A percentile compares a stretch with the other conserved stretches of the same genome.
These are phyloP conservation scores for Calendula officinalis DNA, from an alignment of 129 eudicot species.

Conservation along the genomic window DNA sequence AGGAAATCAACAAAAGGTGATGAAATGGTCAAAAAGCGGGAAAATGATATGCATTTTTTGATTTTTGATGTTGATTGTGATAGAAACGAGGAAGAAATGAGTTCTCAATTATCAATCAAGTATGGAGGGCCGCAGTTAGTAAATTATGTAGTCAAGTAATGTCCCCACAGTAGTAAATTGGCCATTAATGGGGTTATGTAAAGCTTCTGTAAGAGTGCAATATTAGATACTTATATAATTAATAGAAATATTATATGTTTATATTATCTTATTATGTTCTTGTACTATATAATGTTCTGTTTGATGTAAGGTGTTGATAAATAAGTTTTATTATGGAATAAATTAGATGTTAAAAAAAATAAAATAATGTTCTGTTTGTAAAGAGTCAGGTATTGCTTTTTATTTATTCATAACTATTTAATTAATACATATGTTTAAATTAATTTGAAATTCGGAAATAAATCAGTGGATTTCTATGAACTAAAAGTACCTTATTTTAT, in stretches of 20 bases:
- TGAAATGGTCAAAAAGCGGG: conserved; percentile 27
- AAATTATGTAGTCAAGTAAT: conserved; percentile 15
- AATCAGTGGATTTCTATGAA: too few species aligned
- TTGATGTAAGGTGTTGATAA: too few species aligned
- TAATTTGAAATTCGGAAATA: too few species aligned
- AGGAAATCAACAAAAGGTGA: conserved; percentile 16
- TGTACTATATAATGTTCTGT: not conserved
- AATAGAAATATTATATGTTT: not conserved
- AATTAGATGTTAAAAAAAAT: too few species aligned
- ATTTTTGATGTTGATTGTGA: conserved; percentile 42
- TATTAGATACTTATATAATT: not conserved
- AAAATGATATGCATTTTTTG: conserved; percentile 23
- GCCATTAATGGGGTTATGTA: conserved; percentile 32
- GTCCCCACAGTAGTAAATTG: conserved; percentile 17
- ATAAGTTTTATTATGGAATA: too few species aligned
- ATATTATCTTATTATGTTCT: not conserved
- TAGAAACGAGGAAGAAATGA: conserved; percentile 31
- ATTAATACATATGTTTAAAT: too few species aligned
- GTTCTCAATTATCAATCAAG: conserved; percentile 19
- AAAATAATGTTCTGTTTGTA: too few species aligned
- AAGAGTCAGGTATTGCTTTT: too few species aligned
- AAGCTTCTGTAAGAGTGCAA: conserved; percentile 18
- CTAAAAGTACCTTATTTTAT: too few species aligned
- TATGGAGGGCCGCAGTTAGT: conserved; percentile 13
- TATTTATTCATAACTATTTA: too few species aligned